phyloP scores from a whole-genome alignment of 768 basidiomycete genomes.

The Kwoniella europaea region DNA sequence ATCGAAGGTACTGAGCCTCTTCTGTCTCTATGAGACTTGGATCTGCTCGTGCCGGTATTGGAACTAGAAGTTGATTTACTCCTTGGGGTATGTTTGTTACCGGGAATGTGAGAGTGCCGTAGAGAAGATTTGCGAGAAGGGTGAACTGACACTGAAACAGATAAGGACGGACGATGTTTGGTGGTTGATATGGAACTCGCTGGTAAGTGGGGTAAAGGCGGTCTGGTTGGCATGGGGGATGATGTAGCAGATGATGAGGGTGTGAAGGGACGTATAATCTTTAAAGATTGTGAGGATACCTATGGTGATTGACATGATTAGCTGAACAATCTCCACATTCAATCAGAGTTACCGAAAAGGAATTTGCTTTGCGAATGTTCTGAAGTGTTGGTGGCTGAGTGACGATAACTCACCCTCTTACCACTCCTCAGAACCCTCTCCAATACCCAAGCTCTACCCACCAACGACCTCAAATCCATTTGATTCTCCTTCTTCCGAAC shows the following conservation, averaged over 20 bases:
- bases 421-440: constrained; percentile 42
- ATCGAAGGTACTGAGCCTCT: not conserved
- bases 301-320: not conserved
- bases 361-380: too few relatives aligned
- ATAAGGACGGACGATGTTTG: not conserved
- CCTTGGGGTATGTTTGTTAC: not conserved
- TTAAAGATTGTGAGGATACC: constrained; percentile 17
- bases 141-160: not conserved
- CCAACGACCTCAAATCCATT: constrained; percentile 41
- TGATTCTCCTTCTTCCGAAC: constrained; percentile 33
- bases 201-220: constrained; percentile 8
- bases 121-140: constrained; percentile 2
- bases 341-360: too few relatives aligned
- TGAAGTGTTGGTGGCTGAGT: not conserved
- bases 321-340: too few relatives aligned
- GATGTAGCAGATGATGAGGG: constrained; percentile 9
- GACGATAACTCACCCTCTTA: constrained; percentile 38
- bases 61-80: not conserved
- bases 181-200: constrained; percentile 6
- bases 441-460: constrained; percentile 45
- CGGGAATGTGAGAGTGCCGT: not conserved
- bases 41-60: not conserved
- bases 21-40: not conserved
- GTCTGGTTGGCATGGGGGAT: constrained; percentile 3
- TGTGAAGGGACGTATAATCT: constrained; percentile 7